Evolutionary conservation across 2,329 filamentous ascomycete genomes (phyloP), one percentile per base, ranked within the genome.

Genomic region (Talaromyces rugulosus): DNA sequence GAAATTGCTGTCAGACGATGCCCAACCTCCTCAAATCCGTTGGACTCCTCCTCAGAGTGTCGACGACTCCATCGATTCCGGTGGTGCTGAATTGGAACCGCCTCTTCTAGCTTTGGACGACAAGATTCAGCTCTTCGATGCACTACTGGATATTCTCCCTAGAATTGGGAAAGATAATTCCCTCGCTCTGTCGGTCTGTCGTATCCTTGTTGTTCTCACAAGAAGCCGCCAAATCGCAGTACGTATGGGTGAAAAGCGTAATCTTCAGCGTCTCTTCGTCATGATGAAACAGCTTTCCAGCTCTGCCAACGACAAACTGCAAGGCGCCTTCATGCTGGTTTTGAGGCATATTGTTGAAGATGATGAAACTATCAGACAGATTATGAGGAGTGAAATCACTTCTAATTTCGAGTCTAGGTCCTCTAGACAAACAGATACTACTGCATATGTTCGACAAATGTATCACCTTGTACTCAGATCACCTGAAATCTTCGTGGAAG

Each of bases 301-400:
- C 30, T 84, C 87, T 33, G 89, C 90, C 6, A 90, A 92, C 33
- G 85, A 90, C 60, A 88, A 89, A 60, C 83, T 99, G 9, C 85
- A 89, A 64, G 83, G 84, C 64, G 84, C 89, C 62, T 89, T 96
- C 69, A 89, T 98, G 84, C 85, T 94, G 12, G 89, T 97, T 58
- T 80, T 99, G 51, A 88, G 96, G 47, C 95, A 99, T 71, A 89
- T 99, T 66, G 86, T 98, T 59, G 95, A 99, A 76, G 96, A 99
- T 70, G 92, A 96, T 56, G 89, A 92, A 18, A 95, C 89, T 1
- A 84, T 98, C 63, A 91, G 90, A 66, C 91, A 97, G 72, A 88
- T 96, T 63, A 97, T 99, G 90, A 85, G 89, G 58, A 89, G 88
- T 31, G 94, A 98, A 72, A 96, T 99, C 69, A 87, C 88, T 66